Evolutionary conservation across 257 asterid genomes (phyloP).

Genomic region (Solanum paucissectum): DNA sequence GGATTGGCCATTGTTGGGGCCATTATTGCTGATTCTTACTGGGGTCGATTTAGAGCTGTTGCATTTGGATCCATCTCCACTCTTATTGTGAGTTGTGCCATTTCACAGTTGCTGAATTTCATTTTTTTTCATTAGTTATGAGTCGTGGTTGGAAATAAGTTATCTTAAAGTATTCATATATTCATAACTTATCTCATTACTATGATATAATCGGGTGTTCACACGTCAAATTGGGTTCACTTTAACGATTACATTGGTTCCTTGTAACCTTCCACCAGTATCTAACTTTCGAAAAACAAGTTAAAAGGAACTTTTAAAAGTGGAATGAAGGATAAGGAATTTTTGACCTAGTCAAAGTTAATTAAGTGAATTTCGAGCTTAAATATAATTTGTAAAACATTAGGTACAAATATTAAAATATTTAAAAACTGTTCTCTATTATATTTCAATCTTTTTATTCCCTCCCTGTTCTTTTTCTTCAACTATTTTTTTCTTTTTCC

Average conservation of each 20-base stretch:
- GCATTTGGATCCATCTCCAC: conserved; percentile 1
- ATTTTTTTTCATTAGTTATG: neutral
- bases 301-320: neutral
- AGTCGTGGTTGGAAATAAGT: no score
- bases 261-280: no score
- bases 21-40: conserved; percentile 3
- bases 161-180: no score
- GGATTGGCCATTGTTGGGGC: conserved; percentile 7
- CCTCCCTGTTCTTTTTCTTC: no score
- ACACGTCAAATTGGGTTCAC: no score
- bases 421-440: no score
- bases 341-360: neutral
- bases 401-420: neutral
- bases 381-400: neutral
- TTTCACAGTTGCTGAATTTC: neutral
- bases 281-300: neutral
- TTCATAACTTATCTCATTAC: no score
- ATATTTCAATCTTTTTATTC: no score
- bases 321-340: neutral
- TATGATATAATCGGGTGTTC: no score
- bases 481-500: no score
- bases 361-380: neutral
- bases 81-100: conserved; percentile 2
- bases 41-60: neutral
- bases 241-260: no score